These are phyloP conservation scores for Cystofilobasidium capitatum DNA, from an alignment of 768 basidiomycete genomes.

Conservation along the genomic window DNA sequence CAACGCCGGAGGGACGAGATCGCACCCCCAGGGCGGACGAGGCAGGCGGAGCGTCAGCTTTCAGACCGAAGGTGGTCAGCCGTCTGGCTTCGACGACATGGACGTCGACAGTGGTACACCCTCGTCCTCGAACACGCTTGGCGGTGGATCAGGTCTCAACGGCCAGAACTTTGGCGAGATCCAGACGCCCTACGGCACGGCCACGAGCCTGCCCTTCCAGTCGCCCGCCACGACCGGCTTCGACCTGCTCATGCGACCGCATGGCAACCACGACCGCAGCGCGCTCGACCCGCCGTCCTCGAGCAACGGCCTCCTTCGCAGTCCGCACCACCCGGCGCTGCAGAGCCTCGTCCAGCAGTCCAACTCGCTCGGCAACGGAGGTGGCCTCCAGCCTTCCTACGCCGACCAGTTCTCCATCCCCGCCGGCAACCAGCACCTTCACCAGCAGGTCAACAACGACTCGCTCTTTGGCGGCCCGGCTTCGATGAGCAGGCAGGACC, in stretches of 20 bases:
- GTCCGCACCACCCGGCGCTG: constrained; percentile 1
- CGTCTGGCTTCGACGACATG: background rate
- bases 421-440: background rate
- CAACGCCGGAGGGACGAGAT: constrained; percentile 25
- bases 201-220: background rate
- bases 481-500: constrained; percentile 3
- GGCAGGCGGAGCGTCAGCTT: constrained; percentile 10
- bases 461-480: constrained; percentile 5
- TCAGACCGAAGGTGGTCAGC: background rate
- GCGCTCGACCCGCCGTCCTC: background rate
- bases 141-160: background rate
- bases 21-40: constrained; percentile 21
- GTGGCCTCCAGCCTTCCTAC: background rate
- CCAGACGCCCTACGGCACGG: background rate
- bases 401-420: background rate
- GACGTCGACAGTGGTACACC: constrained; percentile 1
- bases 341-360: background rate
- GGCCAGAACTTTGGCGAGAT: background rate
- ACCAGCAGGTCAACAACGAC: background rate
- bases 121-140: background rate
- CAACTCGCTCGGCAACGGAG: background rate
- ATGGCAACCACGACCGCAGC: background rate
- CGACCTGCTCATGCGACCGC: background rate
- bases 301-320: background rate
- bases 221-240: background rate